Base-by-base conservation (phyloP, 768 basidiomycete genomes). In the Xerocomellus dryophilus region DNA sequence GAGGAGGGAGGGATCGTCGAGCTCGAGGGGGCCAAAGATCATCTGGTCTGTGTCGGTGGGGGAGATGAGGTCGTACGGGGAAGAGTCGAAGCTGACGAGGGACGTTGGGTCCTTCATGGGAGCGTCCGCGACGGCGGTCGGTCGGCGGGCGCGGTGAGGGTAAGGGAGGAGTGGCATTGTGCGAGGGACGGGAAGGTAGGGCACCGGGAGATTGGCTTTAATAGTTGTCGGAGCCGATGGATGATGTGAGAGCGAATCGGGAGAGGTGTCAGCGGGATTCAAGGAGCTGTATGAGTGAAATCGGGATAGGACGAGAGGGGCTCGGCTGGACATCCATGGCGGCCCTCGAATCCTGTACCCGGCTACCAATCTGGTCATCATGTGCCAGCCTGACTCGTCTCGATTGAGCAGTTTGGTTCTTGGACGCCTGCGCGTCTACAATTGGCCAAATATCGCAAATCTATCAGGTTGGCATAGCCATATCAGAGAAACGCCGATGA, bases 141-240 rank as follows among this genome's bases (percentile, higher is more conserved):
- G 66, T 27, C 65, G 69, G 56, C 65, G 63, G 53, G 69, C 58
- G 57, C 74, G 78, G 53, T 67, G 70, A 53, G 69, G 66, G 50
- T 76, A 61, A 34, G 71, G 67, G 49, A 67, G 63, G 63, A 73
- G 62, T 51, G 80, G 73, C 81, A 82, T 81, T 54, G 63, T 50
- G 60, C 48, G 55, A 50, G 58, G 66, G 66, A 66, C 59, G 54
- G 53, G 64, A 45, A 31, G 50, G 57, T 31, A 51, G 38, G 53
- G 54, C 50, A 4, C 36, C 17, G 54, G 57, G 58, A 52, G 43
- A 54, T 17, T 56, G 49, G 54, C 65, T 71, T 73, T 74, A 73
- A 74, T 76, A 74, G 68, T 49, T 34, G 57, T 64, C 66, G 70
- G 76, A 68, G 70, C 59, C 65, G 68, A 56, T 47, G 62, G 59